A percentile compares a stretch with the other conserved stretches of the same genome.
phyloP scores from a whole-genome alignment of 2,329 filamentous ascomycete species.

The Hypoxylon sp. region DNA sequence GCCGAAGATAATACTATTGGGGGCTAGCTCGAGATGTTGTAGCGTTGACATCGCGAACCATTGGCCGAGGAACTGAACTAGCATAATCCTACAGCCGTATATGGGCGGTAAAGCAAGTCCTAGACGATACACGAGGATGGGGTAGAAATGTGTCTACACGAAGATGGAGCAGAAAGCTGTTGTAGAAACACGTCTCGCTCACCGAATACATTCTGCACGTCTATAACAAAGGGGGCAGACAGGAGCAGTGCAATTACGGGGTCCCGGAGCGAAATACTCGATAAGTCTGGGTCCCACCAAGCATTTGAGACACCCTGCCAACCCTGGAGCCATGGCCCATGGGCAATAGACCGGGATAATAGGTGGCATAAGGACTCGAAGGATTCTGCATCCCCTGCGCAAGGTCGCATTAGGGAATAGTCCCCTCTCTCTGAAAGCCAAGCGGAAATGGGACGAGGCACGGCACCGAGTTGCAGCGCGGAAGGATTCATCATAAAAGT shows the following conservation, averaged over 20 bases:
- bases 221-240: background rate
- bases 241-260: background rate
- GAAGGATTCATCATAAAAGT: conserved; percentile 34
- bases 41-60: conserved; percentile 3
- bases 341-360: conserved; percentile 11
- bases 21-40: conserved; percentile 17
- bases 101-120: conserved; percentile 12
- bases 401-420: conserved; percentile 30
- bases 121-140: background rate
- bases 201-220: background rate
- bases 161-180: conserved; percentile 1
- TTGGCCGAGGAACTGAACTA: conserved; percentile 16
- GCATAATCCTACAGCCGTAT: conserved; percentile 7
- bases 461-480: conserved; percentile 17
- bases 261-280: conserved; percentile 6
- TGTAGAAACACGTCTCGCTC: conserved; percentile 5
- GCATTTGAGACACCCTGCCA: conserved; percentile 22
- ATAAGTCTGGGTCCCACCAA: conserved; percentile 6
- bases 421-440: no score
- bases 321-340: conserved; percentile 21
- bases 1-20: conserved; percentile 6
- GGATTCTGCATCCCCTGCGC: conserved; percentile 31
- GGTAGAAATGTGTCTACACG: background rate
- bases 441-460: conserved; percentile 28
- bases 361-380: conserved; percentile 21